Evolutionary conservation across 768 basidiomycete genomes (phyloP), one percentile per base, ranked within the genome.

Genomic region (Coprinellus micaceus): DNA sequence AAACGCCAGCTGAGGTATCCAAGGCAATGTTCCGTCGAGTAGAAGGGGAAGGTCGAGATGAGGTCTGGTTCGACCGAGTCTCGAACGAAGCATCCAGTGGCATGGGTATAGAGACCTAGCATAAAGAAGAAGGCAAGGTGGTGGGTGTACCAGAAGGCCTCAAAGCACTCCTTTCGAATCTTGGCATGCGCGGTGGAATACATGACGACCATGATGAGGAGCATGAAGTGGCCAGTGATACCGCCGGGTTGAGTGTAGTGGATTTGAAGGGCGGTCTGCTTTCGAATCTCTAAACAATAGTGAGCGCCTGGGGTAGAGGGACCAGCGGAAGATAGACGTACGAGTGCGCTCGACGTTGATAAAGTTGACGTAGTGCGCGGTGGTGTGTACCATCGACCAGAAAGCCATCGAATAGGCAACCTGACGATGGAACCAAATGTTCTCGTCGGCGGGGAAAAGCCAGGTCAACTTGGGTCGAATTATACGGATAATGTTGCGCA

Each of bases 81-180:
- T 47, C 94, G 92, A 57, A 98, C 94, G 72, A 98, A 98, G 72
- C 94, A 98, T 4, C 94, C 94, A 54, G 89, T 89, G 9, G 94
- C 93, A 69, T 95, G 94, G 21, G 89, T 81, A 72, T 89, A 96
- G 46, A 97, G 82, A 29, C 84, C 90, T 58, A 95, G 76, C 85
- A 95, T 91, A 76, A 95, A 94, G 76, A 94, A 91, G 79, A 94
- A 92, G 11, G 91, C 91, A 39, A 94, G 83, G 63, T 95, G 94
- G 61, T 96, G 94, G 30, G 94, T 94, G 70, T 94, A 96, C 94
- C 94, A 96, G 78, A 98, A 98, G 1, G 84, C 91, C 70, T 98
- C 94, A 71, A 95, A 97, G 75, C 86, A 91, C 71, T 94, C 91
- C 58, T 81, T 71, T 62, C 94, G 88, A 60, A 98, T 86, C 72